Base-by-base conservation (phyloP, 441 rosid genomes). In the Isatis lusitanica region DNA sequence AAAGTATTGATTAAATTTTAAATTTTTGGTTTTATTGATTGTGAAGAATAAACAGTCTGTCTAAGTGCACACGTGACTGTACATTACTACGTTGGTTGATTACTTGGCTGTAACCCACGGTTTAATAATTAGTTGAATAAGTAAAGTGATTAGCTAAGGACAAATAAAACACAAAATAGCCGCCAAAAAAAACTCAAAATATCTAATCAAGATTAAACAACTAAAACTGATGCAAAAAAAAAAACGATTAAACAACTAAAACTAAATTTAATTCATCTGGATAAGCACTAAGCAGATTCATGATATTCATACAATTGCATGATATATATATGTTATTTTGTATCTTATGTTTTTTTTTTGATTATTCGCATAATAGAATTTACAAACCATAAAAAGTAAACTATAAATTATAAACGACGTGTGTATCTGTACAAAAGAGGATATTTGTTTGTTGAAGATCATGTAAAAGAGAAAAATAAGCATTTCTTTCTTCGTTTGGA, bases 61-160 rank as follows among this genome's bases (percentile, higher is more conserved):
- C 61, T 13, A 48, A 66, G 73, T 66, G 73, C 53, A 17, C 10
- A 58, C 18, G 61, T 74, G 72, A 66, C 73, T 28, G 67, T 66
- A 48, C 44, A 30, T 44, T 57, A 36, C 21, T 9, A 24, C 46
- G 24, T 16, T 64, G 5, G 30, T 66, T 74, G 47, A 38, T 66
- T 48, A 47, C 53, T 57, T 38, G 43, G 77, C 67, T 74, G 66
- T 65, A 74, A 66, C 35, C 61, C 67, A 66, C 43, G 26, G 8
- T 36, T 57, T 57, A 57, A 26, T n/a, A 0, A 58, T 58, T 8
- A 31, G 7, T 17, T 3, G 16, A 47, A 62, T 26, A 38, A 17
- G 38, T 65, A 65, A 60, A 65, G 18, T 36, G 38, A 46, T 65
- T 73, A 65, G 31, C 35, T 3, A 65, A 56, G 50, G 66, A 55